Evolutionary conservation across 306 rosid genomes (phyloP).

Genomic region (Herpetospermum pedunculosum): DNA sequence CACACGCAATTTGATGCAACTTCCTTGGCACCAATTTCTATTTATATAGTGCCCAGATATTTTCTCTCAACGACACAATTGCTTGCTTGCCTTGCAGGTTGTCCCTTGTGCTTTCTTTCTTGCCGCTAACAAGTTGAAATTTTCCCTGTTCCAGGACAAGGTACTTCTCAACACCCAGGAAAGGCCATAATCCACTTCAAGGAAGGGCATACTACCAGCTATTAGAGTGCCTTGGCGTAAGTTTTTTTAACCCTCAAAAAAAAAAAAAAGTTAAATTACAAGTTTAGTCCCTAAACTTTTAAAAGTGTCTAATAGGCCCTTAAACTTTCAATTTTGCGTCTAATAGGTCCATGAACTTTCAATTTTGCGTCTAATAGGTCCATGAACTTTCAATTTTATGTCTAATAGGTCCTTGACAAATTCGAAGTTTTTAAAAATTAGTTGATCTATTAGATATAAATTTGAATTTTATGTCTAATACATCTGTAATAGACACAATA

Average conservation of each 20-base stretch:
- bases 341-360: too few species aligned
- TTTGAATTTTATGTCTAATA: too few species aligned
- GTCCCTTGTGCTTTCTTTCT: slow-evolving; percentile 6
- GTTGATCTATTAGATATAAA: too few species aligned
- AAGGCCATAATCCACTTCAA: slow-evolving; percentile 99
- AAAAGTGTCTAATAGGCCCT: too few species aligned
- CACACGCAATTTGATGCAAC: neutral
- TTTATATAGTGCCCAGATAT: neutral
- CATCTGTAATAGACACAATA: too few species aligned
- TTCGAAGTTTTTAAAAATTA: too few species aligned
- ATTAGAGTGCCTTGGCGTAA: slow-evolving; percentile 96
- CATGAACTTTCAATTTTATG: too few species aligned
- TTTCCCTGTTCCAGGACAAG: slow-evolving; percentile 46
- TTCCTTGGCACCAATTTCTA: neutral
- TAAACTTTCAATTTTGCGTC: too few species aligned
- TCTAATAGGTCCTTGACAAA: too few species aligned
- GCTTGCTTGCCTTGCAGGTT: neutral
- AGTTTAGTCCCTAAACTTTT: too few species aligned
- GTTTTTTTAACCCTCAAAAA: neutral
- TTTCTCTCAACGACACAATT: neutral
- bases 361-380: too few species aligned
- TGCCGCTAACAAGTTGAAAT: neutral
- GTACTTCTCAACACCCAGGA: slow-evolving; percentile 84
- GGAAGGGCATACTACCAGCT: slow-evolving; percentile 99
- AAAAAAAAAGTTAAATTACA: too few species aligned